Base-by-base conservation (phyloP, 176 grass and related monocot species). In the Echinochloa phyllopogon region DNA sequence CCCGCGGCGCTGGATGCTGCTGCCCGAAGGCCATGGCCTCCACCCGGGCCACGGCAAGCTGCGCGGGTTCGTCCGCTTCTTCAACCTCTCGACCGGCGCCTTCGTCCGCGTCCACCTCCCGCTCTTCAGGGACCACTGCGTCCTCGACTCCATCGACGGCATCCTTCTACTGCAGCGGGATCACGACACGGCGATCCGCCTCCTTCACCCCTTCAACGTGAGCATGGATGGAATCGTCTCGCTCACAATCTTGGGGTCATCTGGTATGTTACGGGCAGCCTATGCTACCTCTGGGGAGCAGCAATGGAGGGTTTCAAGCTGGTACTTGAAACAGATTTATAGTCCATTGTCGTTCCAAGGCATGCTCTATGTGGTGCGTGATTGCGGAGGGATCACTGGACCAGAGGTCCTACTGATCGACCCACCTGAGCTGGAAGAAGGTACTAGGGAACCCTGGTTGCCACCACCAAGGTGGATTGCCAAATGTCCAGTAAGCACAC, bases 141-240 rank as follows among this genome's bases (percentile, higher is more conserved):
- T 66, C 64, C 64, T 66, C 16, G 64, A 66, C 64, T 66, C 64
- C 8, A 10, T 66, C 16, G 64, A 66, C 6, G 64, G 64, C 7
- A 16, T 66, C 33, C 64, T 66, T 3, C 33, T 39, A 1, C 64
- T 66, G 15, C 64, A 66, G 36, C 64, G 33, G 64, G 64, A 66
- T 36, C 64, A 20, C 36, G 64, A 66, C 64, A 66, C 64, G 6
- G 64, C 17, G 17, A 16, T 18, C 36, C 36, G 64, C 36, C 64
- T 66, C 64, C 64, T 40, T 36, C 15, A 66, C 64, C 64, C 64
- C 16, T 66, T 66, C 36, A 66, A 66, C 64, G 64, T 66, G 64
- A 66, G 64, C 36, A 17, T 15, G 36, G 36, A 66, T 40, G 64
- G 8, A 39, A 36, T 20, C 64, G 36, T 66, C 64, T 66, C 64